phyloP scores from a whole-genome alignment of 1,284 basidiomycete species.

The Takashimella tepidaria region DNA sequence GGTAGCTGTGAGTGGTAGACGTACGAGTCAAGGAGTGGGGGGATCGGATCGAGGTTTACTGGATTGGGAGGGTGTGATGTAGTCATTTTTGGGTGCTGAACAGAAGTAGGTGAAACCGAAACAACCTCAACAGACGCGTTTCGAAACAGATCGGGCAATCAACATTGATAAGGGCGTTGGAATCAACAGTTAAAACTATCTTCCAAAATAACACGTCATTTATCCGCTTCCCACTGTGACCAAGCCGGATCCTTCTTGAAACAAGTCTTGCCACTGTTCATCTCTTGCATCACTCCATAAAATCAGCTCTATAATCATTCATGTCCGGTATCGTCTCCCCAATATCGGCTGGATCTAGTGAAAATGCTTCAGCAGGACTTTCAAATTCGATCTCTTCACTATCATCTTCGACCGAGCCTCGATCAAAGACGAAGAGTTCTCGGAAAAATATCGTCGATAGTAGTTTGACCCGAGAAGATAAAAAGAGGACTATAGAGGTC shows the following conservation, averaged over 20 bases:
- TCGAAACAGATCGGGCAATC: too few relatives aligned
- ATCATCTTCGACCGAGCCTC: background rate
- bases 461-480: conserved; percentile 10
- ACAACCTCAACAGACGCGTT: background rate
- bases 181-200: too few relatives aligned
- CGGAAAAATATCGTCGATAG: too few relatives aligned
- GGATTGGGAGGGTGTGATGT: conserved; percentile 30
- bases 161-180: background rate
- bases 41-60: conserved; percentile 53
- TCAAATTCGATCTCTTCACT: background rate
- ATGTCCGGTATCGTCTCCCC: background rate
- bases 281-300: too few relatives aligned
- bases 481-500: conserved; percentile 8
- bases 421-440: background rate
- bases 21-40: conserved; percentile 65
- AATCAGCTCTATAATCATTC: too few relatives aligned
- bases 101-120: background rate
- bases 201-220: too few relatives aligned
- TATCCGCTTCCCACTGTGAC: too few relatives aligned
- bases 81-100: background rate
- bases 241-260: too few relatives aligned
- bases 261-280: too few relatives aligned
- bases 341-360: background rate
- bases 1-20: conserved; percentile 75
- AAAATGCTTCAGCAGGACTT: background rate